Evolutionary conservation across 768 basidiomycete species (phyloP).

Genomic region (Serendipita vermifera): DNA sequence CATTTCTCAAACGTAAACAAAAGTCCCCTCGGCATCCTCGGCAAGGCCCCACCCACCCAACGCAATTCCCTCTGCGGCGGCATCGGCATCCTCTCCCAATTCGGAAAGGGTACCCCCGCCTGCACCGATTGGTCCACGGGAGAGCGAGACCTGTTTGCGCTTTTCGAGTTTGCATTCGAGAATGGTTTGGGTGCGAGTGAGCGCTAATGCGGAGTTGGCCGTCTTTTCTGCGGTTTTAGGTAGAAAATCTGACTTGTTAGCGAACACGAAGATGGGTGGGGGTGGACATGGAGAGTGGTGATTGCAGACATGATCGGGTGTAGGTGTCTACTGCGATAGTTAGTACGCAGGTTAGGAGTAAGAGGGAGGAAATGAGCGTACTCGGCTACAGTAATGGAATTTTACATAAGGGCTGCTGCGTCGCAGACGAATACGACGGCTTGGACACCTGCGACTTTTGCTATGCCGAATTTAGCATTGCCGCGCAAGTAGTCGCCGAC

Average conservation of each 20-base stretch:
- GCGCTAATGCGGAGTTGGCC: constrained; percentile 36
- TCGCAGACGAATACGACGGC: constrained; percentile 69
- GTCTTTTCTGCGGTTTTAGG: constrained; percentile 28
- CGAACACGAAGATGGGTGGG: constrained; percentile 55
- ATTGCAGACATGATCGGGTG: constrained; percentile 59
- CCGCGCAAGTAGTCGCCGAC: constrained; percentile 52
- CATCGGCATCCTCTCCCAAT: constrained; percentile 36
- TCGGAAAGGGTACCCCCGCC: constrained; percentile 54
- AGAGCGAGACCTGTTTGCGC: constrained; percentile 39
- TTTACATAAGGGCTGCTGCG: constrained; percentile 61
- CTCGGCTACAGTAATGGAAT: constrained; percentile 66
- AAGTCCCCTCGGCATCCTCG: constrained; percentile 32
- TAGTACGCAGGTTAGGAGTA: constrained; percentile 4
- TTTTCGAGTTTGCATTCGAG: constrained; percentile 80
- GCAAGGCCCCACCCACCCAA: constrained; percentile 64
- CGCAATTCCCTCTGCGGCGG: constrained; percentile 31
- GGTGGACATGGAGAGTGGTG: constrained; percentile 48
- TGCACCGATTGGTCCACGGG: constrained; percentile 41
- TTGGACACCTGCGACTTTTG: no score
- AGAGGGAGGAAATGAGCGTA: constrained; percentile 27
- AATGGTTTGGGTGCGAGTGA: constrained; percentile 59
- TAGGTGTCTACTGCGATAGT: constrained; percentile 42
- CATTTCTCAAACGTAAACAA: constrained; percentile 64
- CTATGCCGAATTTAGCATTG: no score
- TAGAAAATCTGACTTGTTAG: constrained; percentile 70